A percentile compares a stretch with the other conserved stretches of the same genome.
phyloP scores from a whole-genome alignment of 352 stramenopile species.

The Globisporangium ultimum region DNA sequence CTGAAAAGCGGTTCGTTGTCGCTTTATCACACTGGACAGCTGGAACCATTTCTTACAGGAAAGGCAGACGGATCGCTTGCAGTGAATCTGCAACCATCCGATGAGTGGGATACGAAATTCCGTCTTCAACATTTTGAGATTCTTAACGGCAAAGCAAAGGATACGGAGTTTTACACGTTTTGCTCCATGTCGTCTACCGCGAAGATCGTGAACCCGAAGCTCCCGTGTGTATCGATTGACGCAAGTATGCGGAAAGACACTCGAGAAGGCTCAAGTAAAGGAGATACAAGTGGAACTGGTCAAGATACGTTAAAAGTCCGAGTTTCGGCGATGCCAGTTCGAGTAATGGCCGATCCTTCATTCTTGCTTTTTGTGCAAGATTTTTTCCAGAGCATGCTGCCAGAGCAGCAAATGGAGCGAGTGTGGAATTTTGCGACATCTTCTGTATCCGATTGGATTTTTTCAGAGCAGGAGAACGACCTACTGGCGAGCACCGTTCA shows the following conservation, averaged over 20 bases:
- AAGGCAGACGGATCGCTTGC: slow-evolving; percentile 47
- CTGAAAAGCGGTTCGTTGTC: slow-evolving; percentile 47
- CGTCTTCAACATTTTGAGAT: slow-evolving; percentile 69
- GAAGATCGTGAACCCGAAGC: slow-evolving; percentile 15
- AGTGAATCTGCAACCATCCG: slow-evolving; percentile 59
- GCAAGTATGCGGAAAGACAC: slow-evolving; percentile 18
- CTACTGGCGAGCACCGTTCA: slow-evolving; percentile 26
- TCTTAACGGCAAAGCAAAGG: slow-evolving; percentile 40
- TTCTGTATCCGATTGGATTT: slow-evolving; percentile 80
- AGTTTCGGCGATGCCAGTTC: slow-evolving; percentile 56
- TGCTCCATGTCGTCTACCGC: slow-evolving; percentile 42
- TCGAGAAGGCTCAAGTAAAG: background rate
- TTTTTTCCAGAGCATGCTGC: slow-evolving; percentile 69
- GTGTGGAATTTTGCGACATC: slow-evolving; percentile 82
- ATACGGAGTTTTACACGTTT: slow-evolving; percentile 57
- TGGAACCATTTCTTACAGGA: slow-evolving; percentile 41
- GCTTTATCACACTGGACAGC: slow-evolving; percentile 49
- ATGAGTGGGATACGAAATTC: slow-evolving; percentile 63
- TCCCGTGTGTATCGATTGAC: slow-evolving; percentile 54
- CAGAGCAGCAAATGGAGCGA: slow-evolving; percentile 66
- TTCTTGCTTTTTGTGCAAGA: slow-evolving; percentile 66
- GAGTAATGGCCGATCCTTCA: slow-evolving; percentile 62
- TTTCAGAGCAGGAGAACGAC: slow-evolving; percentile 53
- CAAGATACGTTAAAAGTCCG: slow-evolving; percentile 33
- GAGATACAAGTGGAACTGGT: background rate